Conservation (phyloP, 176 grass and related monocot species). For the Oryza meyeriana region DNA sequence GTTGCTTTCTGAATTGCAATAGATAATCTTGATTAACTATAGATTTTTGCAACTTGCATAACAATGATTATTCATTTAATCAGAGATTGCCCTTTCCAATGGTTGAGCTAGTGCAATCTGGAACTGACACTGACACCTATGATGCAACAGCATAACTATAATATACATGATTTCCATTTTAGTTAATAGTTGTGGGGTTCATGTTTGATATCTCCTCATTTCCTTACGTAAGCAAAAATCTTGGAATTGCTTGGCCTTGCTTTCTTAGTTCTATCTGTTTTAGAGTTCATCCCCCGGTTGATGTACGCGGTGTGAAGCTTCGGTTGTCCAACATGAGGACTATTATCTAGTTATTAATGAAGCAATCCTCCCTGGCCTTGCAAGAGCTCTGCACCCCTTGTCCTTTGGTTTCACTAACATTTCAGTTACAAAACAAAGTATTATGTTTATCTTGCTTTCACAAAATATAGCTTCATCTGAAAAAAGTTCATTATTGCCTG, state of each 20-base stretch:
- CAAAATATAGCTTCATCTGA: background rate
- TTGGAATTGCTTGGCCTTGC: background rate
- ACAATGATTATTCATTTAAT: background rate
- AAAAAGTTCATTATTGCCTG: background rate
- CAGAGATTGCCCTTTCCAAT: background rate
- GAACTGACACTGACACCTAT: background rate
- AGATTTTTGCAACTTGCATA: background rate
- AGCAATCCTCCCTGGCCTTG: background rate
- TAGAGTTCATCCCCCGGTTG: background rate
- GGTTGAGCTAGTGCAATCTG: slow-evolving; percentile 2
- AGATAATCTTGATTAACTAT: background rate
- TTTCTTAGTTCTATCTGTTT: slow-evolving; percentile 3
- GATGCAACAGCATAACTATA: background rate
- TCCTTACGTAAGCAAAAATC: background rate
- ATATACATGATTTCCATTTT: background rate
- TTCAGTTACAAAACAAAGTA: background rate
- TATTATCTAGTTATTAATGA: background rate
- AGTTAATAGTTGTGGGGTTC: background rate
- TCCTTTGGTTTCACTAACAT: background rate
- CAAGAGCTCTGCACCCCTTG: background rate
- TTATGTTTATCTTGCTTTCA: background rate
- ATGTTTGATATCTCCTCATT: background rate
- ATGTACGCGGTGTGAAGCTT: background rate
- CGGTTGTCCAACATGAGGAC: background rate
- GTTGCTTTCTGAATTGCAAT: slow-evolving; percentile 25